Percentiles rank a stretch among this genome's conserved stretches.
Evolutionary conservation across 1,139 yeast species (phyloP).

Genomic region (Pichia sp.): DNA sequence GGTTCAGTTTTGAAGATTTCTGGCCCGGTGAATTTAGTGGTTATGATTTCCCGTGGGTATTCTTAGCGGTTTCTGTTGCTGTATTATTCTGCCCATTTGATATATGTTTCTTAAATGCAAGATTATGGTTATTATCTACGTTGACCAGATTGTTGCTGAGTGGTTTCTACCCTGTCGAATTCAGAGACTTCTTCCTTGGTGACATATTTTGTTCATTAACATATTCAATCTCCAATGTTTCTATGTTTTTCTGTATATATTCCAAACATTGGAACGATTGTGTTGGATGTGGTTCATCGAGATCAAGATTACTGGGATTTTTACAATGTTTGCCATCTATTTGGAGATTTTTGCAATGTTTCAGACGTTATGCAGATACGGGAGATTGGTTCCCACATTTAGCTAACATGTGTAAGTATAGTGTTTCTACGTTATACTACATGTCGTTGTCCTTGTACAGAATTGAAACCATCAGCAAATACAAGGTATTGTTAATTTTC

Average conservation of each 20-base stretch:
- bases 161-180: conserved; percentile 93
- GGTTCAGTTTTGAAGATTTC: conserved; percentile 74
- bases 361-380: conserved; percentile 88
- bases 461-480: conserved; percentile 45
- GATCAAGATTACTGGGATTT: conserved; percentile 78
- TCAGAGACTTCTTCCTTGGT: conserved; percentile 89
- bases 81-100: conserved; percentile 65
- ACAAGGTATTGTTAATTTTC: conserved; percentile 61
- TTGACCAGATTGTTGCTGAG: conserved; percentile 71
- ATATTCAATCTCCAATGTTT: conserved; percentile 81
- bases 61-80: conserved; percentile 51
- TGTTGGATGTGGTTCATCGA: conserved; percentile 72
- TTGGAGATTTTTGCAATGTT: conserved; percentile 89
- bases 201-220: conserved; percentile 88
- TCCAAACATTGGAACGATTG: conserved; percentile 64
- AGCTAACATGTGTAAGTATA: conserved; percentile 83
- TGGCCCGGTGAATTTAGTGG: conserved; percentile 65
- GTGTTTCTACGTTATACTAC: conserved; percentile 64
- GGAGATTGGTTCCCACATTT: conserved; percentile 97
- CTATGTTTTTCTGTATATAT: conserved; percentile 83
- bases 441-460: conserved; percentile 79
- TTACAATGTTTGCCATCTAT: conserved; percentile 81
- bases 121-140: conserved; percentile 76
- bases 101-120: conserved; percentile 49
- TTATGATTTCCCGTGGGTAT: conserved; percentile 80